Evolutionary conservation across 345 rosid genomes (phyloP).

Genomic region (Acer yangbiense): DNA sequence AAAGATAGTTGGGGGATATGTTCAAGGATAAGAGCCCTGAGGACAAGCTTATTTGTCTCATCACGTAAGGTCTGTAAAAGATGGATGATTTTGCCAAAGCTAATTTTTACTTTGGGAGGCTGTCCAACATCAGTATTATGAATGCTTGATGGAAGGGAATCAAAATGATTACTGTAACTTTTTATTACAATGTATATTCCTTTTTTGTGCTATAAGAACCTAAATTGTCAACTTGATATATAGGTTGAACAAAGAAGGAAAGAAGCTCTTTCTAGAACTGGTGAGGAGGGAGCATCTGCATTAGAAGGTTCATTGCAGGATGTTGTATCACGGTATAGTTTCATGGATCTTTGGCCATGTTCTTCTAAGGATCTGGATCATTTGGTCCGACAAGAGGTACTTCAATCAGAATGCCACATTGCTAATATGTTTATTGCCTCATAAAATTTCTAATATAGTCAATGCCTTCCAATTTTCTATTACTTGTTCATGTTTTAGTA

Average conservation of each 20-base stretch:
- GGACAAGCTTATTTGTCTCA: not conserved
- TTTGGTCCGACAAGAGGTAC: conserved; percentile 91
- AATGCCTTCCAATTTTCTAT: not conserved
- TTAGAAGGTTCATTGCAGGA: conserved; percentile 75
- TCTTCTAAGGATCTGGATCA: conserved; percentile 82
- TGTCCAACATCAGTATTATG: not conserved
- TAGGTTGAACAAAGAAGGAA: conserved; percentile 96
- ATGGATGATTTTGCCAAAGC: not conserved
- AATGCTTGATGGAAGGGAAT: not conserved
- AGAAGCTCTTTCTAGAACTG: conserved; percentile 78
- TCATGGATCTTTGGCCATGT: conserved; percentile 97
- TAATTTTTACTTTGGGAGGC: not conserved
- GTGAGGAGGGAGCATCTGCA: conserved; percentile 65
- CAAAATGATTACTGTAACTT: not conserved
- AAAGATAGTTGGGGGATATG: not conserved
- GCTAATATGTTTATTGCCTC: not conserved
- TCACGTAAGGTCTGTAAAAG: conserved; percentile 3
- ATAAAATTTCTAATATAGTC: not conserved
- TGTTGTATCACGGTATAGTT: conserved; percentile 79
- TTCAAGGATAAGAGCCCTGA: not conserved
- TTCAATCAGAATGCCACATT: conserved; percentile 8
- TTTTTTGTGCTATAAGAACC: not conserved
- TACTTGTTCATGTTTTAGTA: not conserved
- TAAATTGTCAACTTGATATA: conserved; percentile 16
- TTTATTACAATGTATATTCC: not conserved